These are phyloP conservation scores for Abrus precatorius DNA, from an alignment of 306 rosid species.

Conservation along the genomic window DNA sequence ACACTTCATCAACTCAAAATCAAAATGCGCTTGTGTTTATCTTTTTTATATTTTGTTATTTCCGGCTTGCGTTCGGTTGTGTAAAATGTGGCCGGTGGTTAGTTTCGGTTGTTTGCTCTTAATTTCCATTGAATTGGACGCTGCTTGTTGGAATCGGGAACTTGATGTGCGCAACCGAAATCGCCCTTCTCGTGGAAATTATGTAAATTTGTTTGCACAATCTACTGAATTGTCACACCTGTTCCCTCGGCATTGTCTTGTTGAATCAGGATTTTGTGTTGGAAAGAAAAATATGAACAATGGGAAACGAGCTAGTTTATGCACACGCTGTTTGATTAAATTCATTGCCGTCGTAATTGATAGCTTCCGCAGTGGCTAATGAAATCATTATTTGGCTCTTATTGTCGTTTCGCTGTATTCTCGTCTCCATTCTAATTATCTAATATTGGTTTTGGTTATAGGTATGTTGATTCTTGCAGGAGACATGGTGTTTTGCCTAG, in stretches of 20 bases:
- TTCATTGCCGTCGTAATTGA: constrained; percentile 22
- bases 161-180: constrained; percentile 11
- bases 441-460: constrained; percentile 48
- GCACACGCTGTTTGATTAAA: constrained; percentile 6
- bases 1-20: constrained; percentile 26
- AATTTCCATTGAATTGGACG: constrained; percentile 22
- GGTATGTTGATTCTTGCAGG: constrained; percentile 77
- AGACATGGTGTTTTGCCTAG: constrained; percentile 70
- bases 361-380: constrained; percentile 17
- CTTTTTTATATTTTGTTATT: background rate
- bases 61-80: constrained; percentile 25
- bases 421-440: constrained; percentile 14
- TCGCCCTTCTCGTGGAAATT: background rate
- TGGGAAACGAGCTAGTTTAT: constrained; percentile 19
- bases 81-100: constrained; percentile 12
- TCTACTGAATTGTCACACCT: constrained; percentile 26
- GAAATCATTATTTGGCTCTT: constrained; percentile 8
- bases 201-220: background rate
- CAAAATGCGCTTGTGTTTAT: background rate
- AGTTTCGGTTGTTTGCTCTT: constrained; percentile 28
- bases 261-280: constrained; percentile 12
- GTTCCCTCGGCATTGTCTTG: constrained; percentile 27
- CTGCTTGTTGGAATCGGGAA: constrained; percentile 18
- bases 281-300: background rate
- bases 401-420: constrained; percentile 17